Evolutionary conservation across 2,329 filamentous ascomycete genomes (phyloP).

Genomic region (Fusarium sp.): DNA sequence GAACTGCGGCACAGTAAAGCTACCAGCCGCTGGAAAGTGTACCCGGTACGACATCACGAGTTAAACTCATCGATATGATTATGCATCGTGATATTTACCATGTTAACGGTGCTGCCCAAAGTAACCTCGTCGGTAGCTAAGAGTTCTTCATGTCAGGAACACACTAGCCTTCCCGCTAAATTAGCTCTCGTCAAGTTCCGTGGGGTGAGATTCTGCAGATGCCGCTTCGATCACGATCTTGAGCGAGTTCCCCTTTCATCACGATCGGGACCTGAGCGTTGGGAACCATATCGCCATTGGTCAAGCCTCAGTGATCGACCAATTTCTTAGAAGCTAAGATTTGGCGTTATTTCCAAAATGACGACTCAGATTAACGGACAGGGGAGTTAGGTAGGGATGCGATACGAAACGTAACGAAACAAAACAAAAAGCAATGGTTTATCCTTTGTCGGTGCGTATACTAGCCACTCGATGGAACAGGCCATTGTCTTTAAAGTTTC

Average conservation of each 20-base stretch:
- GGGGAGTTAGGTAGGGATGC: background rate
- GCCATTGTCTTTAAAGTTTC: background rate
- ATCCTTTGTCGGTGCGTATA: background rate
- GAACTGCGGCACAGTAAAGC: background rate
- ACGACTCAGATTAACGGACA: background rate
- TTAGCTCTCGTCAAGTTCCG: background rate
- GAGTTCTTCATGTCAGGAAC: slow-evolving; percentile 6
- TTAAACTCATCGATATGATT: background rate
- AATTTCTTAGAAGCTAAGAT: background rate
- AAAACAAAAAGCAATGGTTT: slow-evolving; percentile 4
- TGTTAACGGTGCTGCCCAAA: background rate
- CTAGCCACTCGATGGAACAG: background rate
- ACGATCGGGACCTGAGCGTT: slow-evolving; percentile 1
- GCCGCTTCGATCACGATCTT: background rate
- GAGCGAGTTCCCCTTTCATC: background rate
- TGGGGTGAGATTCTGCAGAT: background rate
- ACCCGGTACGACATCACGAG: background rate
- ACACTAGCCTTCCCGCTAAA: background rate
- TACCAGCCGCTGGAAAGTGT: background rate
- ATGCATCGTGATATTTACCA: background rate
- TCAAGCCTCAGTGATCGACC: background rate
- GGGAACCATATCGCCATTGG: background rate
- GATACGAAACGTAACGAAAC: background rate
- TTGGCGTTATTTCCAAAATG: background rate
- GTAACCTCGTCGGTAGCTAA: background rate